These are phyloP conservation scores for Alternaria sp. DNA, from an alignment of 2,329 filamentous ascomycete species.

Conservation along the genomic window DNA sequence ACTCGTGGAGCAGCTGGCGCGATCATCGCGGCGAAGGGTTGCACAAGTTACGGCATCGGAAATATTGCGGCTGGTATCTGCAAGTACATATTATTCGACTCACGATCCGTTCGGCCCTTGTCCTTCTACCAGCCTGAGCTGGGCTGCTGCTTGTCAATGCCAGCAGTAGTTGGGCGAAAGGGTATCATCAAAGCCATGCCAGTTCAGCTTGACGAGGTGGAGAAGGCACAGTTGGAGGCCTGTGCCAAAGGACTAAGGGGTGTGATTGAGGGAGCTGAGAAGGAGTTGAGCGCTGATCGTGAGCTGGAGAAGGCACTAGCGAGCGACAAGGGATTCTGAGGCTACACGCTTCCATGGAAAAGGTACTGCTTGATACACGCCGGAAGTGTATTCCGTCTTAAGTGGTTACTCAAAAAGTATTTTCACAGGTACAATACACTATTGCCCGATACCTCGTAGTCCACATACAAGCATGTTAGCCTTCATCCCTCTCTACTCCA, in stretches of 20 bases:
- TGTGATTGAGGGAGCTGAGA: slow-evolving; percentile 48
- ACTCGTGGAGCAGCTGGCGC: slow-evolving; percentile 56
- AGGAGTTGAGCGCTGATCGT: slow-evolving; percentile 39
- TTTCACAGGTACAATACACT: not conserved
- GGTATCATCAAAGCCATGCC: slow-evolving; percentile 53
- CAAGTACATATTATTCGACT: slow-evolving; percentile 58
- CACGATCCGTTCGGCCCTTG: slow-evolving; percentile 55
- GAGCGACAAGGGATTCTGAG: slow-evolving; percentile 20
- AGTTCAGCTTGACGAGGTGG: slow-evolving; percentile 43
- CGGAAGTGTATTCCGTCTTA: not conserved
- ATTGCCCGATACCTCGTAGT: not conserved
- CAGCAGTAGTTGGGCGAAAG: slow-evolving; percentile 56
- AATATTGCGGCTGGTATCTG: slow-evolving; percentile 58
- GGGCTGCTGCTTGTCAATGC: slow-evolving; percentile 59
- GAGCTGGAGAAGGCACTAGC: slow-evolving; percentile 35
- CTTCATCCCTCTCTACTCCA: not conserved
- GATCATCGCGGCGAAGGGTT: slow-evolving; percentile 59
- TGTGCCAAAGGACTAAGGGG: slow-evolving; percentile 46
- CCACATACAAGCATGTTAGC: not conserved
- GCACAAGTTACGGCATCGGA: slow-evolving; percentile 59
- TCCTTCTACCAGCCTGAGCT: slow-evolving; percentile 58
- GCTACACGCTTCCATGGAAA: not conserved
- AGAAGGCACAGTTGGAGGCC: slow-evolving; percentile 41
- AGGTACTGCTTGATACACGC: not conserved
- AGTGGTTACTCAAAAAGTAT: not conserved